Conservation (phyloP, 306 rosid genomes). For the Quercus mongolica region DNA sequence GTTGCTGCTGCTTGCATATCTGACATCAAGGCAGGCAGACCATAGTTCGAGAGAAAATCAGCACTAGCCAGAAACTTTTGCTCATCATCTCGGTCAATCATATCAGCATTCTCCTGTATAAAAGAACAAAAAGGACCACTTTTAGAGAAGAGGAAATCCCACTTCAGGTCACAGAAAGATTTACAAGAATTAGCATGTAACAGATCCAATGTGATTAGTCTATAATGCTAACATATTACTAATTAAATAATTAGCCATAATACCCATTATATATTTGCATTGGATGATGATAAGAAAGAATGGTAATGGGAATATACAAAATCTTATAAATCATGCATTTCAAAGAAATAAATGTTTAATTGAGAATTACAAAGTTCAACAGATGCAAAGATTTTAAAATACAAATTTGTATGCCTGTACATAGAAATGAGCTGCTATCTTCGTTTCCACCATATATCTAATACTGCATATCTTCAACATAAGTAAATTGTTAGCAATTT, state of each 20-base stretch:
- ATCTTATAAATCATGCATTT: background rate
- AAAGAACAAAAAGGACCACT: background rate
- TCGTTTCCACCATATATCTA: background rate
- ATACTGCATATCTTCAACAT: background rate
- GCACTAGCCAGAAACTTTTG: slow-evolving; percentile 79
- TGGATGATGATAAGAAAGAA: slow-evolving; percentile 5
- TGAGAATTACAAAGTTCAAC: background rate
- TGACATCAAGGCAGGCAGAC: slow-evolving; percentile 64
- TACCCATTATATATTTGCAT: background rate
- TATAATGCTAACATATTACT: background rate
- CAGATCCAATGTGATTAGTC: background rate
- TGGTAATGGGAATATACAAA: background rate
- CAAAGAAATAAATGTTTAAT: background rate
- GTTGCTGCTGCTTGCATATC: slow-evolving; percentile 64
- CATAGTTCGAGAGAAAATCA: slow-evolving; percentile 68
- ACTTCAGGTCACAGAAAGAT: background rate
- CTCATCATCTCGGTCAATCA: slow-evolving; percentile 66
- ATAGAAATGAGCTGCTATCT: background rate
- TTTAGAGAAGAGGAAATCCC: background rate
- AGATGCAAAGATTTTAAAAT: background rate
- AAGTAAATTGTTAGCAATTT: background rate
- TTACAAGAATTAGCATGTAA: background rate
- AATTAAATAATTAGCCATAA: background rate
- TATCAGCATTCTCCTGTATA: slow-evolving; percentile 69
- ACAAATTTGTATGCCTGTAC: background rate